Conservation (phyloP, 805 yeast genomes). For the Monosporozyma unispora region DNA sequence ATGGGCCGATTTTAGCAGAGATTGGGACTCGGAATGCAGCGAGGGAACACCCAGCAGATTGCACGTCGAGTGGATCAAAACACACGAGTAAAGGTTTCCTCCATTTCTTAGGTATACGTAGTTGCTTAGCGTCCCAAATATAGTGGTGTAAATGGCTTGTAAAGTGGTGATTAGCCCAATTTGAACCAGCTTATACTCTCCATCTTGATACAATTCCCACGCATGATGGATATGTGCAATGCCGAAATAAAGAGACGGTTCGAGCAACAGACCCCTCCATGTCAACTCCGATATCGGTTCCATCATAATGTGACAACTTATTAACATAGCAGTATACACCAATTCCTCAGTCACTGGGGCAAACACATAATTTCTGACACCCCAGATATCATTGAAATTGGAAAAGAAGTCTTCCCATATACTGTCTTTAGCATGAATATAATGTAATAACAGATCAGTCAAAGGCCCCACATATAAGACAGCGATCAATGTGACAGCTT, state of each 20-base stretch:
- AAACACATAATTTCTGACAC: conserved; percentile 25
- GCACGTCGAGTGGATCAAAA: conserved; percentile 23
- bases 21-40: conserved; percentile 11
- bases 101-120: conserved; percentile 24
- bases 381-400: conserved; percentile 24
- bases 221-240: conserved; percentile 31
- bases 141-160: conserved; percentile 25
- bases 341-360: conserved; percentile 31
- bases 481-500: conserved; percentile 9
- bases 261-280: conserved; percentile 11
- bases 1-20: no score
- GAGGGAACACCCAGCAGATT: conserved; percentile 30
- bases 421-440: conserved; percentile 8
- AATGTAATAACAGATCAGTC: conserved; percentile 15
- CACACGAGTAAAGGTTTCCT: conserved; percentile 25
- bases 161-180: conserved; percentile 15
- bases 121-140: conserved; percentile 29
- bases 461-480: conserved; percentile 24
- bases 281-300: conserved; percentile 4
- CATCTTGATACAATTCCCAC: conserved; percentile 17
- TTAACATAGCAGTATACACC: conserved; percentile 27
- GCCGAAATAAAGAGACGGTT: conserved; percentile 27
- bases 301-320: conserved; percentile 14
- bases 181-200: conserved; percentile 9
- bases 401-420: conserved; percentile 9